These are phyloP conservation scores for Bruguiera parviflora DNA, from an alignment of 345 rosid genomes.

Conservation along the genomic window DNA sequence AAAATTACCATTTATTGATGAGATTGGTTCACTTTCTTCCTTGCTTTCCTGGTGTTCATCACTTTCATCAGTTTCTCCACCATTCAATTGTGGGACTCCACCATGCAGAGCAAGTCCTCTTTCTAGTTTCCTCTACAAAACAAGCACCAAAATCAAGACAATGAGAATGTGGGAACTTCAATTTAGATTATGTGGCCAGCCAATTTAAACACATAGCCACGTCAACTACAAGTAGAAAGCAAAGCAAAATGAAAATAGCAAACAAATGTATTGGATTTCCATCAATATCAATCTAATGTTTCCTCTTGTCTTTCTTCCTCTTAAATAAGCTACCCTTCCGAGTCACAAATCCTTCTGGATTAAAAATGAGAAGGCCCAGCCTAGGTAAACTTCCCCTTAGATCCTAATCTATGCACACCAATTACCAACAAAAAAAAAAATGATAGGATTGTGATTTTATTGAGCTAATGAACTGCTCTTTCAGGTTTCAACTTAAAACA, in stretches of 20 bases:
- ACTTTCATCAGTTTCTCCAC: conserved; percentile 35
- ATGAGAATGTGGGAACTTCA: neutral
- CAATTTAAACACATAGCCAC: too few species aligned
- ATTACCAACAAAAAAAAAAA: neutral
- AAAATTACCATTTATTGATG: conserved; percentile 45
- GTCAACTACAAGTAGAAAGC: neutral
- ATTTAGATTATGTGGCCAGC: neutral
- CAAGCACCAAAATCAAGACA: conserved; percentile 1
- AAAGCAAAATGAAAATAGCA: neutral
- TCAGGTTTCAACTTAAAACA: neutral
- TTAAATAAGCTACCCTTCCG: neutral
- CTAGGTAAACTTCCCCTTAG: neutral
- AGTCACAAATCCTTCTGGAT: neutral
- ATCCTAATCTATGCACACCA: neutral
- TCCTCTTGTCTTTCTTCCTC: neutral
- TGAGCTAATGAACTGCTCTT: neutral
- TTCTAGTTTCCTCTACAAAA: conserved; percentile 73
- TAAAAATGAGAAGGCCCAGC: neutral
- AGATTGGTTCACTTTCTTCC: conserved; percentile 39
- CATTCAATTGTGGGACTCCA: conserved; percentile 35
- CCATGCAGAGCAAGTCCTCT: conserved; percentile 42
- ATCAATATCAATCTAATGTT: neutral
- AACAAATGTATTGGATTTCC: neutral
- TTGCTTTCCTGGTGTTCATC: conserved; percentile 32
- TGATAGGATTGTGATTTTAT: neutral